These are phyloP conservation scores for Theobroma grandiflorum DNA, from an alignment of 441 rosid genomes.

Conservation along the genomic window DNA sequence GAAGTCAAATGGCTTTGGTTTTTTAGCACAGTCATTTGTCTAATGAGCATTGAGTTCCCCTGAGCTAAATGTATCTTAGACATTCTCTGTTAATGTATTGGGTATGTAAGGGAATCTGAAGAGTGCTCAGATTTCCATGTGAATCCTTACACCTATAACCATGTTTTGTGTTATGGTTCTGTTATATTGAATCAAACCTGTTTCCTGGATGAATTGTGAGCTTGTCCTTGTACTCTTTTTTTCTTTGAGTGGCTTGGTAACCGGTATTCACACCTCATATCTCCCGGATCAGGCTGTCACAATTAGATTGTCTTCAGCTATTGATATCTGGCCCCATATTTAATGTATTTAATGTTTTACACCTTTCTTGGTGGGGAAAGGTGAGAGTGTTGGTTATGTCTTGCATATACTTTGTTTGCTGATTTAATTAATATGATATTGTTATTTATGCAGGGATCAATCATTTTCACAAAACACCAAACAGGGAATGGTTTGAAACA, in stretches of 20 bases:
- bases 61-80: neutral
- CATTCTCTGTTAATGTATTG: constrained; percentile 3
- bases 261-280: neutral
- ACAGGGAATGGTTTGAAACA: constrained; percentile 93
- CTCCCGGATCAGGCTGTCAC: neutral
- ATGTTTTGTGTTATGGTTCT: neutral
- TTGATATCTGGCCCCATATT: neutral
- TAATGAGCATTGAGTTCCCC: neutral
- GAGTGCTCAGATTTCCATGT: neutral
- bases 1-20: neutral
- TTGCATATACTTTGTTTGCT: neutral
- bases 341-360: neutral
- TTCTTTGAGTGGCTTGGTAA: neutral
- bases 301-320: neutral
- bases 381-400: neutral
- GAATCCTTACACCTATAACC: neutral
- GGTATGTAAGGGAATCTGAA: neutral
- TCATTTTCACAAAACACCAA: constrained; percentile 82
- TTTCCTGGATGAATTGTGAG: neutral
- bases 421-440: constrained; percentile 22
- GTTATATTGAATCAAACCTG: neutral
- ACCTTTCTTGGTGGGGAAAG: neutral
- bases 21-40: neutral
- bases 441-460: constrained; percentile 78
- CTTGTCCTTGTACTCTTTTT: neutral